phyloP scores from a whole-genome alignment of 805 yeast genomes.

The Saccharomycopsis olivae region DNA sequence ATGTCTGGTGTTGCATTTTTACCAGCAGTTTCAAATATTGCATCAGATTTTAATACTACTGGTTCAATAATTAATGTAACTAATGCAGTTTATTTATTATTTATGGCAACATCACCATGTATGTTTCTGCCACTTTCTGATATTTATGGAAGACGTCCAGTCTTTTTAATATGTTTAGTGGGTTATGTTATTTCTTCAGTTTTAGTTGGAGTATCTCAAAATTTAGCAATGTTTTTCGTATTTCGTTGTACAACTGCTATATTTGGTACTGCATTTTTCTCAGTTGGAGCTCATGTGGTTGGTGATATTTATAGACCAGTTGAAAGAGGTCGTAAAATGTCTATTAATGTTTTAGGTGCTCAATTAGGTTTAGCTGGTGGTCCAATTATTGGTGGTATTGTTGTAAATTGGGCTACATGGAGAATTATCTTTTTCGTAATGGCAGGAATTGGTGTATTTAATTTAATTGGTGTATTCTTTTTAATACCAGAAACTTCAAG shows the following conservation, averaged over 20 bases:
- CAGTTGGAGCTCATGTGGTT: conserved; percentile 40
- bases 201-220: conserved; percentile 36
- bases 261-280: conserved; percentile 45
- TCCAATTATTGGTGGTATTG: conserved; percentile 42
- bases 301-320: conserved; percentile 41
- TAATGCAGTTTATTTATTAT: conserved; percentile 38
- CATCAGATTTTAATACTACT: conserved; percentile 35
- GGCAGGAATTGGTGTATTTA: conserved; percentile 32
- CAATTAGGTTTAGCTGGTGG: conserved; percentile 47
- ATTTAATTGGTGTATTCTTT: conserved; percentile 27
- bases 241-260: conserved; percentile 41
- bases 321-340: conserved; percentile 42
- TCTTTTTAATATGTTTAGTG: conserved; percentile 33
- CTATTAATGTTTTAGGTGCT: conserved; percentile 37
- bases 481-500: conserved; percentile 38
- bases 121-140: conserved; percentile 40
- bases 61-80: conserved; percentile 37
- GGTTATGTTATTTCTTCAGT: conserved; percentile 24
- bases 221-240: conserved; percentile 43
- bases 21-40: conserved; percentile 43
- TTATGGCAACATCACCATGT: conserved; percentile 45
- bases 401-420: conserved; percentile 42
- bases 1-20: conserved; percentile 34
- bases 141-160: conserved; percentile 38
- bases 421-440: conserved; percentile 42